Evolutionary conservation across 2,329 filamentous ascomycete genomes (phyloP).

Genomic region (Botrytis sinoallii): DNA sequence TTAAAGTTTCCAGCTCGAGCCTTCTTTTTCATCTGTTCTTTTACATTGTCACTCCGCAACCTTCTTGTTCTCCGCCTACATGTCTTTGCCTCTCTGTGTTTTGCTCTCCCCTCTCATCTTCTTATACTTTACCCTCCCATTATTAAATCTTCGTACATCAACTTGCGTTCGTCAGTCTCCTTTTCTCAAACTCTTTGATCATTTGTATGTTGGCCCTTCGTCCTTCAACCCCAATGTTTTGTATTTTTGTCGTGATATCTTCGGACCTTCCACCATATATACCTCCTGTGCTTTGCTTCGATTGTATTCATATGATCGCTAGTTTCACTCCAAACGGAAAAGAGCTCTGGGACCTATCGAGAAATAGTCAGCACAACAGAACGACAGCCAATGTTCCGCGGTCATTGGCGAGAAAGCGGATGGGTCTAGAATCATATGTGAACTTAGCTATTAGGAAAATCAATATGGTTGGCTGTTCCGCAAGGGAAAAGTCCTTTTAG

Average conservation of each 20-base stretch:
- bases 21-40: too few relatives aligned
- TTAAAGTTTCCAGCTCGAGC: too few relatives aligned
- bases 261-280: neutral
- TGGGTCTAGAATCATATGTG: neutral
- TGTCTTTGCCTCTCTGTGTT: rapidly evolving
- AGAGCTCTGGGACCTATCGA: neutral
- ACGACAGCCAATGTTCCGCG: neutral
- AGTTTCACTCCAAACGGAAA: neutral
- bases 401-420: neutral
- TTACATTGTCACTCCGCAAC: rapidly evolving
- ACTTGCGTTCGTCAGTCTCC: rapidly evolving
- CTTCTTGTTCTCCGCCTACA: neutral
- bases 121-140: neutral
- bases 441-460: neutral
- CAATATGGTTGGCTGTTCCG: neutral
- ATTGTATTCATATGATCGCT: neutral
- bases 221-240: too few relatives aligned
- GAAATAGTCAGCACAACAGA: neutral
- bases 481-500: neutral
- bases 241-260: neutral
- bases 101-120: neutral
- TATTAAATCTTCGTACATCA: neutral
- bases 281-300: neutral
- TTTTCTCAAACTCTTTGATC: neutral
- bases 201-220: neutral